Evolutionary conservation across 495 filamentous ascomycete species (phyloP), one percentile per base, ranked within the genome.

Genomic region (Physcia stellaris): DNA sequence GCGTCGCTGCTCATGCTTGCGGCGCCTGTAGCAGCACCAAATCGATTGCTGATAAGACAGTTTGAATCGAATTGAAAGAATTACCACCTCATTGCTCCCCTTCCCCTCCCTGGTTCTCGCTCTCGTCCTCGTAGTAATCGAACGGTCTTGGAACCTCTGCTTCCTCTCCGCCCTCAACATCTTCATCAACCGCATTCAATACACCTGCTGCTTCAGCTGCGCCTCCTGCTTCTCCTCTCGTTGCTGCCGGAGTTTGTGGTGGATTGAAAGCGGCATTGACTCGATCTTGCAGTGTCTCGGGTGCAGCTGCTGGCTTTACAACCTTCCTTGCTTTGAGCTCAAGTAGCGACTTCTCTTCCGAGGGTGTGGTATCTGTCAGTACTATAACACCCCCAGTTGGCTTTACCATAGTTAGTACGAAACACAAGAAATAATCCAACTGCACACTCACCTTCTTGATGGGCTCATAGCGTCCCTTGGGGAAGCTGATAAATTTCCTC

Each of bases 341-440:
- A 46, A 95, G 68, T 9, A 86, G 72, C 19, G 72, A 60, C 52
- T 87, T 87, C 29, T 78, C 59, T 52, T 92, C 82, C 3, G 73
- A 70, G 4, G 86, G 83, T 37, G 79, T 71, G 24, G 79, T 84
- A 57, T 99, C 92, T n/a, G 79, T 64, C 18, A 96, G 71, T 19
- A 99, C 69, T 11, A 96, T 79, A 19, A 94, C 83, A 41, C 92
- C 92, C 38, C 90, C 87, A 35, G 92, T 94, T 41, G 92, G 86
- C 83, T 93, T 45, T 18, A 40, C 34, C 40, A 35, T 20, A 39
- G 54, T 78, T 66, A 80, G 68, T 36, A 57, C 1, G 37, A 40
- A 20, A 15, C 20, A 26, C 33, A 36, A 3, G 24, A 45, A 30
- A 35, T 19, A 39, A 15, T 16, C 17, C 18, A 28, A 29, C 24